Base-by-base conservation (phyloP, 2,329 filamentous ascomycete species). In the Talaromyces albobiverticillius region DNA sequence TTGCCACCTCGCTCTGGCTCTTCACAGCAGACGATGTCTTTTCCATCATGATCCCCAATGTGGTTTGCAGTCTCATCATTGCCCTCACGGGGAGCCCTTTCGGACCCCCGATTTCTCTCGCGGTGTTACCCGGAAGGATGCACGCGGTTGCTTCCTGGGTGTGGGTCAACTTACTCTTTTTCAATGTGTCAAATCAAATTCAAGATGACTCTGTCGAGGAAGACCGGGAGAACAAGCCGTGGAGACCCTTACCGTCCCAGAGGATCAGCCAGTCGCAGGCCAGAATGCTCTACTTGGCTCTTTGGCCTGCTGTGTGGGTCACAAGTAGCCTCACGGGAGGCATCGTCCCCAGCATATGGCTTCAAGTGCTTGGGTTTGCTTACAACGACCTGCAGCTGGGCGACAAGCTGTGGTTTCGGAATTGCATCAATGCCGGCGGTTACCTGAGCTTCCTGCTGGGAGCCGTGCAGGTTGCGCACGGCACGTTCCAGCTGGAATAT, bases 191-290 rank as follows among this genome's bases (percentile, higher is more conserved):
- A 25, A 76, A 77, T 57, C 74, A 76, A 53, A 65, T 71, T 3
- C 57, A 60, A 2, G 58, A 64, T 2, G 60, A 58, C 2, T 64
- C 72, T 2, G 58, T 73, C 7, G 45, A 56, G 1, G 75, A 77
- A 56, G 75, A 77, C 59, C 26, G 41, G 0, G 50, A 71, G 47
- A 77, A 77, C 64, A 77, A 77, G 51, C 71, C 72, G 14, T 67
- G 64, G 61, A 60, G 70, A 3, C 67, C 68, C 0, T 55, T 73
- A 9, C 64, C 69, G 4, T 54, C 58, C 2, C 57, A 59, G 4
- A 60, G 62, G 1, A 57, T 71, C 5, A 62, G 60, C 4, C 40
- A 46, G 1, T 10, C 25, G 1, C 53, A 63, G 11, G 58, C 60
- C 1, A 55, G 56, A 2, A 34, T 38, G 14, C 47, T 67, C 1